Evolutionary conservation across 169 alveolate species (phyloP).

Genomic region (Plasmodium fragile): DNA sequence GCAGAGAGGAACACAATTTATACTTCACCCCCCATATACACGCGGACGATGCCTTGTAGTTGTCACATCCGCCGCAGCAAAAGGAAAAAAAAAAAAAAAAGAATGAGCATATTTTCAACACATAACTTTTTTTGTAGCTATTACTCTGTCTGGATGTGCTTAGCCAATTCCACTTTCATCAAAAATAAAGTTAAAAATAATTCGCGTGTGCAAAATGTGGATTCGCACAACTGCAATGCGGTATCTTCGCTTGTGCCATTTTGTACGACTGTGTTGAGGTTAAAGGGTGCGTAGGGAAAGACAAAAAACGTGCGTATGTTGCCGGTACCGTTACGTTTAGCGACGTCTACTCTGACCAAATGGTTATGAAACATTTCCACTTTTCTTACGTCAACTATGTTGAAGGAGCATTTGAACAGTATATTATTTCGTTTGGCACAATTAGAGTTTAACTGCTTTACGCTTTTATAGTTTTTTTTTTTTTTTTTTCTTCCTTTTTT

Average conservation of each 20-base stretch:
- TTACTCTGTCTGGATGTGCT: slow-evolving; percentile 24
- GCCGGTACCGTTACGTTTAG: background rate
- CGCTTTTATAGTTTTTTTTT: slow-evolving; percentile 3
- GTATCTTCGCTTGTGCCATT: background rate
- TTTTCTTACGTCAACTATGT: slow-evolving; percentile 31
- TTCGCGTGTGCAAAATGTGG: slow-evolving; percentile 14
- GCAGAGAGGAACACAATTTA: background rate
- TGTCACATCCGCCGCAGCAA: background rate
- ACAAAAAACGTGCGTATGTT: slow-evolving; percentile 19
- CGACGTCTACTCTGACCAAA: slow-evolving; percentile 24
- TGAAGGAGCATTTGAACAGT: background rate
- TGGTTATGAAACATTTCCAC: slow-evolving; percentile 46
- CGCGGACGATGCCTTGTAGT: background rate
- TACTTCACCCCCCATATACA: background rate
- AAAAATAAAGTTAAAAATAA: slow-evolving; percentile 16
- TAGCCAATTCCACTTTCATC: background rate
- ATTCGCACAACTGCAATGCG: background rate
- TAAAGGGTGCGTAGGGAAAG: slow-evolving; percentile 29
- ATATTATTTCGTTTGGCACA: slow-evolving; percentile 11
- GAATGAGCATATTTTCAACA: background rate
- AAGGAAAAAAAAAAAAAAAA: background rate
- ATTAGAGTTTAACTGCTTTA: background rate
- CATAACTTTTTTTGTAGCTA: background rate
- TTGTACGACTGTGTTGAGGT: slow-evolving; percentile 13
- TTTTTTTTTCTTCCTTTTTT: slow-evolving; percentile 2